Evolutionary conservation across 352 stramenopile species (phyloP), one percentile per base, ranked within the genome.

Genomic region (Aphanomyces stellatus): DNA sequence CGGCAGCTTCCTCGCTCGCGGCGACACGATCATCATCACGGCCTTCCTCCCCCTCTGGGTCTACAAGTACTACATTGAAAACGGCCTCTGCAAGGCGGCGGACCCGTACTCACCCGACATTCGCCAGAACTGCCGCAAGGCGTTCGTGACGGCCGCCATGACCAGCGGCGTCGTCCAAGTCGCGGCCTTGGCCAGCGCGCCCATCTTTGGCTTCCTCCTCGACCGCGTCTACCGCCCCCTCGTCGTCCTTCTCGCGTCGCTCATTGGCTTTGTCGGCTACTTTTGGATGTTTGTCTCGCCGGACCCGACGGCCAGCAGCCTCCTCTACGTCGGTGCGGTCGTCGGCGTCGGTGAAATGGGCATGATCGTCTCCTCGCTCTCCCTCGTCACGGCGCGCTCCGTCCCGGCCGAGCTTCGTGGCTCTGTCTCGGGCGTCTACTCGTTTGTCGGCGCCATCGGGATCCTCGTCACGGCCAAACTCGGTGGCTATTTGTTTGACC

Each of bases 1-100:
- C 19, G 51, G 51, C n/a, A 43, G 51, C 27, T 60, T 60, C 31
- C 51, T 60, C 31, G 51, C 51, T 10, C 51, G 51, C 15, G 51
- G 51, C 51, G 31, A 60, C 51, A 60, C 51, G 51, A 60, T 60
- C 51, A 60, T 60, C 51, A 60, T 60, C 43, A 60, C 51, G 25
- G 43, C 43, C 6, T 60, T 43, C 30, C 30, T 60, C 13, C 51
- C 51, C 28, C n/a, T 60, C 4, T 60, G 51, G 51, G 51, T 60
- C 6, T 60, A 60, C 51, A 60, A 60, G 51, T 60, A 60, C 30
- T 60, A 43, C 51, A 35, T 60, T 17, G 51, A 60, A 17, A 7
- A 60, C 51, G 25, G 43, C 4, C 11, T 60, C 13, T 60, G 51
- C n/a, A 22, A 13, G 25, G 27, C 51, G 6, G 33, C 51, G 25